A percentile compares a stretch with the other conserved stretches of the same genome.
Evolutionary conservation across 192 early-diverging fungal species (phyloP).

Genomic region (Rhizoclosmatium globosum): DNA sequence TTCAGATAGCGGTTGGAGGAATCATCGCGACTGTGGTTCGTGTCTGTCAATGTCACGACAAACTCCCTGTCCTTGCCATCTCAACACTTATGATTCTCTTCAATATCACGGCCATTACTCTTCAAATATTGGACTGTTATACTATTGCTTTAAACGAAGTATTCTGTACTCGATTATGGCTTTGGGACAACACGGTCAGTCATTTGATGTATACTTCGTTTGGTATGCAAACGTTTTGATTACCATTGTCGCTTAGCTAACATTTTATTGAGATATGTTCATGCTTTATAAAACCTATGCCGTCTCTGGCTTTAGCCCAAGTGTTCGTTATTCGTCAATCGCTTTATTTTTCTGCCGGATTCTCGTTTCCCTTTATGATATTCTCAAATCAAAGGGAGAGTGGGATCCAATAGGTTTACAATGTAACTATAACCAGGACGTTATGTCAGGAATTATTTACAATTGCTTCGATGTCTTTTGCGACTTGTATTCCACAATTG

Average conservation of each 20-base stretch:
- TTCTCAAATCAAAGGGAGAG: background rate
- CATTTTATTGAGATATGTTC: background rate
- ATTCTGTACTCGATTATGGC: background rate
- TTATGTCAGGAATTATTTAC: too few species aligned
- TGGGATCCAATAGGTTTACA: background rate
- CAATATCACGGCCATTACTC: background rate
- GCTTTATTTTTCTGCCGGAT: background rate
- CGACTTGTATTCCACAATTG: too few species aligned
- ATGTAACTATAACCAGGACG: background rate
- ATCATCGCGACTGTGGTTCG: too few species aligned
- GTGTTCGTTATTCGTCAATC: background rate
- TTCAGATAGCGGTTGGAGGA: too few species aligned
- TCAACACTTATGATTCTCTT: background rate
- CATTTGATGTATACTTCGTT: background rate
- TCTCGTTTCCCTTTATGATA: background rate
- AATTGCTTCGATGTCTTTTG: too few species aligned
- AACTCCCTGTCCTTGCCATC: too few species aligned
- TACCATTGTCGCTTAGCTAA: background rate
- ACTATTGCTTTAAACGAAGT: background rate
- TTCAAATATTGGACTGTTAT: background rate
- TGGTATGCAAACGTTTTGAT: background rate
- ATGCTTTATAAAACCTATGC: background rate
- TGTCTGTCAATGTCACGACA: too few species aligned
- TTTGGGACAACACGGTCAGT: background rate
- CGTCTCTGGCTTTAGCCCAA: background rate